A percentile compares a stretch with the other conserved stretches of the same genome.
Evolutionary conservation across 108 stramenopile genomes (phyloP).

Genomic region (Skeletonema marinoi): DNA sequence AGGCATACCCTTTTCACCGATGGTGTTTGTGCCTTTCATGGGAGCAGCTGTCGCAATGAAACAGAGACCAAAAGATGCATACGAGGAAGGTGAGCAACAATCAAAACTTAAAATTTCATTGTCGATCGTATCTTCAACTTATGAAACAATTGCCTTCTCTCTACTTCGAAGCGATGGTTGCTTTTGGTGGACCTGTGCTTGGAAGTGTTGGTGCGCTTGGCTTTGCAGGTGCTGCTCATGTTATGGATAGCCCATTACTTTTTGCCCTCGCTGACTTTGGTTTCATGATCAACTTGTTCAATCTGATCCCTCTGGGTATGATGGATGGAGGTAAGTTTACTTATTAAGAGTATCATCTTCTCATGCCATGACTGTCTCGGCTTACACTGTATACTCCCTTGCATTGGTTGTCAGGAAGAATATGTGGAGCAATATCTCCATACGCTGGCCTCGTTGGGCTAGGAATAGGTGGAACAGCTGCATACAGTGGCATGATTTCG

Average conservation of each 20-base stretch:
- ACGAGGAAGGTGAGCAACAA: constrained; percentile 51
- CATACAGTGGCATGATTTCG: constrained; percentile 67
- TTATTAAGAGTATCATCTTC: too few relatives aligned
- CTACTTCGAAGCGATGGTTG: constrained; percentile 64
- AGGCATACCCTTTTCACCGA: constrained; percentile 87
- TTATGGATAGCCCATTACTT: constrained; percentile 79
- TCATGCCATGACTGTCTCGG: too few relatives aligned
- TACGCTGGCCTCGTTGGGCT: constrained; percentile 82
- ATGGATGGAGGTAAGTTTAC: constrained; percentile 82
- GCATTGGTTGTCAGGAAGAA: constrained; percentile 52
- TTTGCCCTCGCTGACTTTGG: constrained; percentile 94
- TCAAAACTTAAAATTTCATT: too few relatives aligned
- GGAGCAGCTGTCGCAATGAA: constrained; percentile 90
- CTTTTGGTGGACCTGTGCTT: constrained; percentile 88
- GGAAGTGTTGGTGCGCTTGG: constrained; percentile 84
- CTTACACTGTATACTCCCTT: too few relatives aligned
- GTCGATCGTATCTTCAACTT: too few relatives aligned
- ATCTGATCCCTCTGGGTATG: constrained; percentile 86
- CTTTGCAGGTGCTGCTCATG: constrained; percentile 68
- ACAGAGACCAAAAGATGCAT: constrained; percentile 81
- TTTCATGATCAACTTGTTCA: constrained; percentile 96
- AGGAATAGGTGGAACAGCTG: constrained; percentile 73
- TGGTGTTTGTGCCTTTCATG: constrained; percentile 95
- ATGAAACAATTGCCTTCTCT: too few relatives aligned
- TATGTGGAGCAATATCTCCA: constrained; percentile 83